These are phyloP conservation scores for Styphnolobium japonicum DNA, from an alignment of 306 rosid species.

Conservation along the genomic window DNA sequence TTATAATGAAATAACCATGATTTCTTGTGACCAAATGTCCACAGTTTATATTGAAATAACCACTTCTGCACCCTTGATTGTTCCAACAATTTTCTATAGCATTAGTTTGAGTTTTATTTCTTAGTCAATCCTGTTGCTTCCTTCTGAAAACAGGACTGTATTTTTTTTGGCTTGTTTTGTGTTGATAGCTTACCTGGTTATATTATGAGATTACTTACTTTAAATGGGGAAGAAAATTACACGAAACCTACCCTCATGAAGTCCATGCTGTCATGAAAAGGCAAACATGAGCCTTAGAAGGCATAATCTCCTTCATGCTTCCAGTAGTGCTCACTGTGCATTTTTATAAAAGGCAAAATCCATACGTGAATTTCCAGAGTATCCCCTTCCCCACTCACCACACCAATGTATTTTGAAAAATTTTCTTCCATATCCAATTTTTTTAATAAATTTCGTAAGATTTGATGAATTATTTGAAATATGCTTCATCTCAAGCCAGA, in stretches of 20 bases:
- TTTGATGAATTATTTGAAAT: conserved; percentile 15
- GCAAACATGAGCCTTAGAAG: background rate
- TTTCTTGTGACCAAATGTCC: background rate
- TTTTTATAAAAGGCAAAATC: background rate
- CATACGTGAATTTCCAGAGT: background rate
- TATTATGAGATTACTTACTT: conserved; percentile 10
- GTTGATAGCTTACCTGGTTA: conserved; percentile 10
- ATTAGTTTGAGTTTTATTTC: background rate
- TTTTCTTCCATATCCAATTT: conserved; percentile 12
- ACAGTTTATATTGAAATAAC: background rate
- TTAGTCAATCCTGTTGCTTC: background rate
- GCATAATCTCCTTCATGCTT: conserved; percentile 11
- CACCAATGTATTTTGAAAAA: background rate
- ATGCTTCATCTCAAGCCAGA: conserved; percentile 23
- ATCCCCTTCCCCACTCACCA: background rate
- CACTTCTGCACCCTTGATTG: background rate
- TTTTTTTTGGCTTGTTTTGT: conserved; percentile 1
- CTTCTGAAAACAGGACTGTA: background rate
- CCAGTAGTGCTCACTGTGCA: background rate
- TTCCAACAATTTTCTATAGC: background rate
- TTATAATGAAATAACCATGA: background rate
- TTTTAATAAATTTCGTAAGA: background rate
- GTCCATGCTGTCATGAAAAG: background rate
- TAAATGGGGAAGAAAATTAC: conserved; percentile 4
- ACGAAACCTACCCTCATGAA: conserved; percentile 1